A percentile compares a stretch with the other conserved stretches of the same genome.
Conservation (phyloP, 306 rosid species). For the Rosa lucieae region DNA sequence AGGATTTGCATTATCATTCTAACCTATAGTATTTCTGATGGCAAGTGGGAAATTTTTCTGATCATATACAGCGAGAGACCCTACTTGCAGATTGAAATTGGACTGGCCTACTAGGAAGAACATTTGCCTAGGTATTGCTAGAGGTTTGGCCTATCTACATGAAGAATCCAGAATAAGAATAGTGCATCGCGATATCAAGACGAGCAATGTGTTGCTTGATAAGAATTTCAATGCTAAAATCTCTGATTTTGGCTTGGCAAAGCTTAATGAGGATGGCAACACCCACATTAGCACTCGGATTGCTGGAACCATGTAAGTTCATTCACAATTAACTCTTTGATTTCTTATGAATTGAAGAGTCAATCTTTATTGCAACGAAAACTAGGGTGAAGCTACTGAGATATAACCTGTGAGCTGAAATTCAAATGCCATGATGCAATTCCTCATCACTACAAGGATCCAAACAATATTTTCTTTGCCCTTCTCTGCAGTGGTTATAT, state of each 20-base stretch:
- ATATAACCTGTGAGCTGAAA: not conserved
- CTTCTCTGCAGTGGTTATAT: slow-evolving; percentile 77
- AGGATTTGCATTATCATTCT: too few species aligned
- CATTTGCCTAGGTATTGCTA: too few species aligned
- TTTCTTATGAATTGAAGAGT: not conserved
- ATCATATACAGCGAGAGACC: too few species aligned
- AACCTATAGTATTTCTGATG: too few species aligned
- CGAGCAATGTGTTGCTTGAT: slow-evolving; percentile 92
- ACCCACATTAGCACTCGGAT: slow-evolving; percentile 88
- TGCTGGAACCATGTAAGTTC: slow-evolving; percentile 94
- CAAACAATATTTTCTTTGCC: not conserved
- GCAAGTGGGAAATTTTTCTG: too few species aligned
- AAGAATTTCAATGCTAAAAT: slow-evolving; percentile 81
- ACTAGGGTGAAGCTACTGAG: not conserved
- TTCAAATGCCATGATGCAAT: not conserved
- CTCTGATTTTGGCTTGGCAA: slow-evolving; percentile 98
- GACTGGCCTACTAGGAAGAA: too few species aligned
- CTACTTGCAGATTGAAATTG: too few species aligned
- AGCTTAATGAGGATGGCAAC: slow-evolving; percentile 81
- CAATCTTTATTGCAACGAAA: not conserved
- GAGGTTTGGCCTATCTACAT: too few species aligned
- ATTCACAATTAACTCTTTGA: not conserved
- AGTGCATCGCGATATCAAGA: slow-evolving; percentile 89
- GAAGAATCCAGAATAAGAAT: slow-evolving; percentile 83
- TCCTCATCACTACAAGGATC: not conserved